Conservation (phyloP, 1,284 basidiomycete genomes). For the Naganishia cerealis region DNA sequence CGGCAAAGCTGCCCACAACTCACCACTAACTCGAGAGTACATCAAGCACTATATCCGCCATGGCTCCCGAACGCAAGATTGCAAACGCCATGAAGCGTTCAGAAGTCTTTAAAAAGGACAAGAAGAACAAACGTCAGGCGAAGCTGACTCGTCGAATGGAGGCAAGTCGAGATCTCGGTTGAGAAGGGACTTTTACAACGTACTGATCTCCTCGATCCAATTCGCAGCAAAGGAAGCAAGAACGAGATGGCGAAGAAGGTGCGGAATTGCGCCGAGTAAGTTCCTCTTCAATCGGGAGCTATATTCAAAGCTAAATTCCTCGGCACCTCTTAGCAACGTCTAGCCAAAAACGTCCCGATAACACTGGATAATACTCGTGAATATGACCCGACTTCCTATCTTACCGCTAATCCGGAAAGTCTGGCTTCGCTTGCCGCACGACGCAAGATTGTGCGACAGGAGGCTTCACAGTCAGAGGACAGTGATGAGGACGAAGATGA, state of each 20-base stretch:
- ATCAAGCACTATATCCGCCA: slow-evolving; percentile 32
- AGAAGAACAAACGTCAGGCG: slow-evolving; percentile 73
- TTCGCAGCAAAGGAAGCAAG: slow-evolving; percentile 25
- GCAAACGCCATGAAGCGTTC: slow-evolving; percentile 83
- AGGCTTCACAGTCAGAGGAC: slow-evolving; percentile 35
- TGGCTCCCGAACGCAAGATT: slow-evolving; percentile 58
- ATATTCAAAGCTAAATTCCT: background rate
- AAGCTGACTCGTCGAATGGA: slow-evolving; percentile 79
- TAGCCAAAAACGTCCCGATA: slow-evolving; percentile 78
- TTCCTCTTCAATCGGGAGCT: background rate
- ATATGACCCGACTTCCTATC: slow-evolving; percentile 74
- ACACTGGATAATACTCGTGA: slow-evolving; percentile 93
- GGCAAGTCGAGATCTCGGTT: slow-evolving; percentile 55
- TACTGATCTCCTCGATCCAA: slow-evolving; percentile 28
- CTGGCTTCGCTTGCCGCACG: slow-evolving; percentile 41
- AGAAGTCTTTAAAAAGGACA: slow-evolving; percentile 70
- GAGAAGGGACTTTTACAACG: slow-evolving; percentile 47
- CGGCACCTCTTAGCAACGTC: slow-evolving; percentile 64
- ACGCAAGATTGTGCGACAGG: slow-evolving; percentile 47
- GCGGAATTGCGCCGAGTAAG: slow-evolving; percentile 19
- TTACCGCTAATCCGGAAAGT: slow-evolving; percentile 66
- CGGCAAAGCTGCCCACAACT: too few species aligned
- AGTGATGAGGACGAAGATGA: slow-evolving; percentile 39
- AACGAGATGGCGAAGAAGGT: slow-evolving; percentile 33
- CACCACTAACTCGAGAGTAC: too few species aligned